These are phyloP conservation scores for Fusarium camptoceras DNA, from an alignment of 2,329 filamentous ascomycete species.

Conservation along the genomic window DNA sequence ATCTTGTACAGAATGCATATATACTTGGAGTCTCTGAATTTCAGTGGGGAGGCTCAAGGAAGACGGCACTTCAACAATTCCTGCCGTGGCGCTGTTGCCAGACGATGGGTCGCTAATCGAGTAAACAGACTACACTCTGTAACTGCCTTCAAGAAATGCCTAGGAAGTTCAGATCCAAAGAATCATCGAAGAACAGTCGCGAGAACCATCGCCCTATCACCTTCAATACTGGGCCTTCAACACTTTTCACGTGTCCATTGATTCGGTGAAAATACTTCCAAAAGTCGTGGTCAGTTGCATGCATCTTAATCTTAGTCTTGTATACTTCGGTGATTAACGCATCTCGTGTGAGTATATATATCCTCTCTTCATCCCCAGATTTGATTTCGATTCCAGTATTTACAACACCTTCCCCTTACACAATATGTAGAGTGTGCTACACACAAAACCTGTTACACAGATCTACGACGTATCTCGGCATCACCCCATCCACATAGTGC, in stretches of 20 bases:
- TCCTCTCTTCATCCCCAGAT: neutral
- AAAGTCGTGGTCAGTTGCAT: neutral
- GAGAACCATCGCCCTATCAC: neutral
- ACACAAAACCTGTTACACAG: neutral
- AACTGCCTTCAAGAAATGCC: neutral
- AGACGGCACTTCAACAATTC: neutral
- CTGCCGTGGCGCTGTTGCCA: neutral
- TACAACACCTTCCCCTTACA: neutral
- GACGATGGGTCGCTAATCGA: neutral
- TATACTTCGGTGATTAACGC: neutral
- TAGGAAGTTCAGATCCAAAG: too few species aligned
- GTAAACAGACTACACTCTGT: neutral
- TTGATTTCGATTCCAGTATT: too few species aligned
- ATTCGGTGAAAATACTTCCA: neutral
- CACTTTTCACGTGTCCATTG: too few species aligned
- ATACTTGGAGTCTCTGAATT: neutral
- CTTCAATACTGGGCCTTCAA: too few species aligned
- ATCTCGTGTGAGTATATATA: neutral
- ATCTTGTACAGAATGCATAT: neutral
- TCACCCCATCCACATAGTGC: constrained; percentile 2
- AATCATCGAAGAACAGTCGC: too few species aligned
- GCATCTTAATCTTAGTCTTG: neutral
- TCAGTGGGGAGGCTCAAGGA: neutral
- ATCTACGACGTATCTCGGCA: neutral
- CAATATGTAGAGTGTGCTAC: neutral